phyloP scores from a whole-genome alignment of 768 basidiomycete genomes.

The Hebeloma cylindrosporum region DNA sequence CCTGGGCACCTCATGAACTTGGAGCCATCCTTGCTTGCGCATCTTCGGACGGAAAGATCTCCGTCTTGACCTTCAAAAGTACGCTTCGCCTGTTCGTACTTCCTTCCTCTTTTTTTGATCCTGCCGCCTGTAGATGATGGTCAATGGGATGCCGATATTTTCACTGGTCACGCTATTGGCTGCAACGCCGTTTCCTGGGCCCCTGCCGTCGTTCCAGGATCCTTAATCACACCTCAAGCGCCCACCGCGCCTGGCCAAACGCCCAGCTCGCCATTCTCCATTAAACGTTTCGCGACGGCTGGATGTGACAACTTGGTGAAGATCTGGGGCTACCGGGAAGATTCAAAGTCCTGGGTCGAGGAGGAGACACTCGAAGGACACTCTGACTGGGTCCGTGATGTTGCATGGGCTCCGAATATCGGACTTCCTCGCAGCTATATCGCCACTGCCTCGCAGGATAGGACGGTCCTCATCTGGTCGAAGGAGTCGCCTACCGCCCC shows the following conservation, averaged over 20 bases:
- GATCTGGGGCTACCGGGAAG: slow-evolving; percentile 90
- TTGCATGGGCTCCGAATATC: slow-evolving; percentile 98
- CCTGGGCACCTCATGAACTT: slow-evolving; percentile 98
- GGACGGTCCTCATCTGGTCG: slow-evolving; percentile 89
- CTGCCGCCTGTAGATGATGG: slow-evolving; percentile 72
- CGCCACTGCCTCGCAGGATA: slow-evolving; percentile 94
- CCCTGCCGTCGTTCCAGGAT: slow-evolving; percentile 84
- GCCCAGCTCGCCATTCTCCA: slow-evolving; percentile 44
- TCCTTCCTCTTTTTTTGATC: slow-evolving; percentile 2
- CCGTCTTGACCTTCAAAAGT: slow-evolving; percentile 97
- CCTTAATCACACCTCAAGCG: slow-evolving; percentile 72
- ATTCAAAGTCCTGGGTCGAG: slow-evolving; percentile 85
- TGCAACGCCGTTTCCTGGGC: slow-evolving; percentile 99
- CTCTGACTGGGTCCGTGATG: slow-evolving; percentile 96
- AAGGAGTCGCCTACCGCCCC: slow-evolving; percentile 72
- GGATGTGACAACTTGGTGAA: slow-evolving; percentile 96
- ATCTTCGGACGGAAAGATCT: slow-evolving; percentile 95
- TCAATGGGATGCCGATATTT: slow-evolving; percentile 93
- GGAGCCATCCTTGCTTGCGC: slow-evolving; percentile 97
- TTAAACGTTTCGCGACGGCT: slow-evolving; percentile 92
- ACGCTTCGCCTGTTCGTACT: slow-evolving; percentile 24
- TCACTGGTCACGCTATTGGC: slow-evolving; percentile 93
- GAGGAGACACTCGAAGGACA: slow-evolving; percentile 92
- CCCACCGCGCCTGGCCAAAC: slow-evolving; percentile 46
- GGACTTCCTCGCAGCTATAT: slow-evolving; percentile 94